Evolutionary conservation across 768 basidiomycete species (phyloP).

Genomic region (Epithele typhae): DNA sequence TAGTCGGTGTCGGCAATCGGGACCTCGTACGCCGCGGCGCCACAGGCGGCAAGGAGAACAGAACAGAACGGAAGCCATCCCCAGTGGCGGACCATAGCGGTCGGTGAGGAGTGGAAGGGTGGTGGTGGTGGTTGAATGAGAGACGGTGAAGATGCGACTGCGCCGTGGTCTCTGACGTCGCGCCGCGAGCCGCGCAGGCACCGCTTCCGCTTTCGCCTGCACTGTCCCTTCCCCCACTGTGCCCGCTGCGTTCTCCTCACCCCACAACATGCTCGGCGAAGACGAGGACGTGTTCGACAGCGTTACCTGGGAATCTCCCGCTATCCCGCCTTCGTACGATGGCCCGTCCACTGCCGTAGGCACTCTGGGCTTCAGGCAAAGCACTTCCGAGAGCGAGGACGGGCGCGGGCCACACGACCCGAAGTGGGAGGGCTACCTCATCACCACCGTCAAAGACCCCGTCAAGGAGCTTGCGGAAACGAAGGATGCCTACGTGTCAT

Average conservation of each 20-base stretch:
- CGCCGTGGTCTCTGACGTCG: constrained; percentile 8
- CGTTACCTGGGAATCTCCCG: constrained; percentile 84
- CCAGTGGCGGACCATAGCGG: constrained; percentile 20
- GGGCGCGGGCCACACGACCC: constrained; percentile 69
- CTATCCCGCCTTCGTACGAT: constrained; percentile 45
- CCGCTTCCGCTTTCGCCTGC: constrained; percentile 2
- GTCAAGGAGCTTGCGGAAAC: constrained; percentile 95
- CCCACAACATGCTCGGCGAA: constrained; percentile 66
- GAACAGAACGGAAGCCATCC: constrained; percentile 22
- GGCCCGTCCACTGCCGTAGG: constrained; percentile 34
- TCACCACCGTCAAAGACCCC: constrained; percentile 84
- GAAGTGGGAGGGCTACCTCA: constrained; percentile 87
- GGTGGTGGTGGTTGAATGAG: constrained; percentile 20
- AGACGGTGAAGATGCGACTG: constrained; percentile 3
- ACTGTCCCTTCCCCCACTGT: neutral
- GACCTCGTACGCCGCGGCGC: constrained; percentile 52
- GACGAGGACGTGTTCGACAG: constrained; percentile 91
- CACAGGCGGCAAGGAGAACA: constrained; percentile 31
- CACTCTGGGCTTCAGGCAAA: constrained; percentile 80
- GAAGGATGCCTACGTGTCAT: constrained; percentile 96
- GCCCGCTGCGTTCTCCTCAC: neutral
- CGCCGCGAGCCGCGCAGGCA: neutral
- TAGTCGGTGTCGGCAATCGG: constrained; percentile 73
- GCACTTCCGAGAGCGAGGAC: constrained; percentile 65
- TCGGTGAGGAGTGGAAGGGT: constrained; percentile 14